phyloP scores from a whole-genome alignment of 257 asterid species.

The Thymus mandschuricus region DNA sequence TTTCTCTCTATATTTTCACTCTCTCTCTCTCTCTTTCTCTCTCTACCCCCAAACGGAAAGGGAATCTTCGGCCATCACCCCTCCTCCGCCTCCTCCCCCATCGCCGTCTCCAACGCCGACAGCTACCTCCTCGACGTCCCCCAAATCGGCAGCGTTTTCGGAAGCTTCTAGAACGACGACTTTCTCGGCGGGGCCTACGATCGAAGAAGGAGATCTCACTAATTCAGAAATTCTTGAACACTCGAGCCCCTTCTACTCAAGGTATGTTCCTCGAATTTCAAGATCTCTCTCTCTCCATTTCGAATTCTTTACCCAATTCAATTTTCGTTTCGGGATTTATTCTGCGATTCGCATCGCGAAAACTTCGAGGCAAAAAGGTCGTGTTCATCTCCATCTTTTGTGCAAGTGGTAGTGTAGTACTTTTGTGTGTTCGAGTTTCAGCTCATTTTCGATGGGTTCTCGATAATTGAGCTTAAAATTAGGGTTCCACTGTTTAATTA shows the following conservation, averaged over 20 bases:
- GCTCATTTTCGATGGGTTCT: conserved; percentile 20
- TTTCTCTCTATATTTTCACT: no score
- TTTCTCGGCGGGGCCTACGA: conserved; percentile 54
- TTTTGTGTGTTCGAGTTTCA: neutral
- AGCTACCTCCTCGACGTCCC: conserved; percentile 61
- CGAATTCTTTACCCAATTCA: neutral
- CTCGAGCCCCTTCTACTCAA: neutral
- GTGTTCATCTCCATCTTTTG: neutral
- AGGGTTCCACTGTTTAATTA: conserved; percentile 44
- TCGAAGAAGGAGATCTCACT: no score
- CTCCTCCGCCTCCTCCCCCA: conserved; percentile 62
- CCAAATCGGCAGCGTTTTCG: conserved; percentile 81
- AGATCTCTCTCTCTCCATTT: conserved; percentile 20
- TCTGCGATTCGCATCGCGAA: neutral
- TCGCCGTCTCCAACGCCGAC: conserved; percentile 56
- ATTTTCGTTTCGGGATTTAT: neutral
- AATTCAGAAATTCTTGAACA: neutral
- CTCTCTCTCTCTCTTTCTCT: no score
- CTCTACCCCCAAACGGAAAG: neutral
- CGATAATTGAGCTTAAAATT: conserved; percentile 27
- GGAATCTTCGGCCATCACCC: conserved; percentile 38
- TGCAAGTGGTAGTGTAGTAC: conserved; percentile 26
- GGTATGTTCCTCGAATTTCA: conserved; percentile 25
- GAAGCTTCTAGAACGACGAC: conserved; percentile 86
- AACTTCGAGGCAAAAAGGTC: neutral